Evolutionary conservation across 345 rosid species (phyloP), one percentile per base, ranked within the genome.

Genomic region (Atalantia buxifolia): DNA sequence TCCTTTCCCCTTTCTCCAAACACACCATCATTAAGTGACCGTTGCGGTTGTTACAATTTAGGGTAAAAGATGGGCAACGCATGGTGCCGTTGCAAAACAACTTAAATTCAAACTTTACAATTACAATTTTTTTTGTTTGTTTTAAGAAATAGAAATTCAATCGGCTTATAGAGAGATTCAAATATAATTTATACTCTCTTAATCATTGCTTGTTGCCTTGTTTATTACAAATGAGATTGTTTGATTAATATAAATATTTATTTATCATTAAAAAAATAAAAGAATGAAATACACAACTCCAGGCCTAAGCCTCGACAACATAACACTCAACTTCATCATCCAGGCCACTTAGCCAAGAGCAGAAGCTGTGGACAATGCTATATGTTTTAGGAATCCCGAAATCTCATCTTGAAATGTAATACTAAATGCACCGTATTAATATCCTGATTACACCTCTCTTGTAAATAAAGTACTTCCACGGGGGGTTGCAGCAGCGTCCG

Each of bases 11-110:
- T 31, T 6, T 64, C 71, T n/a, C 4, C 50, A 65, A 62, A 22
- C 25, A 50, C 48, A 48, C 13, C 55, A 76, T 53, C 64, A 53
- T 76, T 27, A 56, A 40, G 14, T 27, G 72, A 55, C 79, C 79
- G 79, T 66, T 76, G 65, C 42, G 1, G 12, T 7, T 53, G 57
- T 25, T 27, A 14, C 6, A 9, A 4, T 10, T 33, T n/a, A 18
- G 45, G 27, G 45, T 30, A 0, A 13, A 75, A 75, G 31, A 12
- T 53, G 57, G 45, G 19, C 27, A 22, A 5, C 3, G 40, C 10
- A 1, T 63, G 69, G 40, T 64, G 48, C 78, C 78, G 62, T 75
- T 75, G 36, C 62, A 30, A 53, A 33, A 31, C 36, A 25, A 63
- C 59, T 63, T 63, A 22, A 63, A 27, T 14, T 42, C 22, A 63